These are phyloP conservation scores for Phytophthora europaea DNA, from an alignment of 352 stramenopile genomes.

Conservation along the genomic window DNA sequence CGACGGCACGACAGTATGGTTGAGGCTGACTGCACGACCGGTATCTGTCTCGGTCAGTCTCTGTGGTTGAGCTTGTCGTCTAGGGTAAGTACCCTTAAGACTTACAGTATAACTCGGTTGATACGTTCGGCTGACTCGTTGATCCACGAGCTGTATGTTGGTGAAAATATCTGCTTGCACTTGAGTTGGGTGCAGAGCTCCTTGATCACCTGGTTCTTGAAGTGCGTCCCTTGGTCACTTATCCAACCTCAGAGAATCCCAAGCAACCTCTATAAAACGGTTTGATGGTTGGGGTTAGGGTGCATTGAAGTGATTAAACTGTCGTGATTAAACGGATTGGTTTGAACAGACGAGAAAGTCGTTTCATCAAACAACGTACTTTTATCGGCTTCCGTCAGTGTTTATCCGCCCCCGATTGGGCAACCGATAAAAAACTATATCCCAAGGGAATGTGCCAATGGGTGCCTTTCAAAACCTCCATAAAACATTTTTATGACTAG, in stretches of 20 bases:
- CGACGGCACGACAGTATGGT: not conserved
- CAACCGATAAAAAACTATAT: too few relatives aligned
- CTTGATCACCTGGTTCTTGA: constrained; percentile 41
- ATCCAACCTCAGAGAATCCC: constrained; percentile 38
- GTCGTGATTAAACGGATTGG: too few relatives aligned
- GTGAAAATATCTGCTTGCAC: constrained; percentile 37
- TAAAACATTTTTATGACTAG: too few relatives aligned
- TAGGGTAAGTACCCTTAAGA: constrained; percentile 31
- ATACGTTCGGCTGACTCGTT: constrained; percentile 42
- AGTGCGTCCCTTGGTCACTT: constrained; percentile 40
- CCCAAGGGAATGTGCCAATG: too few relatives aligned
- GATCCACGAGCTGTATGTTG: constrained; percentile 42
- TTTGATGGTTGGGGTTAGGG: too few relatives aligned
- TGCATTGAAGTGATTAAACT: too few relatives aligned
- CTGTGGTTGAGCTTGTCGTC: constrained; percentile 36
- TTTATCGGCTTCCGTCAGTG: too few relatives aligned
- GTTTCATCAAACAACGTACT: too few relatives aligned
- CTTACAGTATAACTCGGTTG: constrained; percentile 46
- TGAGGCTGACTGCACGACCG: not conserved
- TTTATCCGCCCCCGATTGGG: too few relatives aligned
- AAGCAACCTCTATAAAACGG: too few relatives aligned
- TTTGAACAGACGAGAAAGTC: too few relatives aligned
- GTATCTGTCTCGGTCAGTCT: not conserved
- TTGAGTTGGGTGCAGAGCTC: constrained; percentile 30
- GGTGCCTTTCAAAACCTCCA: too few relatives aligned